A percentile compares a stretch with the other conserved stretches of the same genome.
These are phyloP conservation scores for Sphaerulina populicola DNA, from an alignment of 2,329 filamentous ascomycete genomes.

Conservation along the genomic window DNA sequence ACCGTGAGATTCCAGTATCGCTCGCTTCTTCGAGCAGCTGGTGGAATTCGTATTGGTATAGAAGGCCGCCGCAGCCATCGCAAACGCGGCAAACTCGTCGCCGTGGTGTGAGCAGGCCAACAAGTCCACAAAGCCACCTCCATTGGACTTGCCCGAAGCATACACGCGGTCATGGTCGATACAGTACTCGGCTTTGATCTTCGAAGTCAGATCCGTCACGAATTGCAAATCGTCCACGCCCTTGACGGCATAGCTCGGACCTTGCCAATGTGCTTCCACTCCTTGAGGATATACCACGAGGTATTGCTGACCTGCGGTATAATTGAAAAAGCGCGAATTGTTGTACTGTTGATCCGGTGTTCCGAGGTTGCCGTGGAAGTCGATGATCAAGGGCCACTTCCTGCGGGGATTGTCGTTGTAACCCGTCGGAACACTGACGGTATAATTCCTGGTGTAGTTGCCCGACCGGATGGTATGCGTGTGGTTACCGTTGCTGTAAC, in stretches of 20 bases:
- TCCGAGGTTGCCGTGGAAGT: slow-evolving; percentile 40
- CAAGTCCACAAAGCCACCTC: slow-evolving; percentile 42
- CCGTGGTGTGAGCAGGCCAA: slow-evolving; percentile 41
- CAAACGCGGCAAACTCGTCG: slow-evolving; percentile 44
- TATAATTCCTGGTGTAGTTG: slow-evolving; percentile 20
- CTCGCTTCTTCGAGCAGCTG: slow-evolving; percentile 29
- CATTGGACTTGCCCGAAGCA: slow-evolving; percentile 48
- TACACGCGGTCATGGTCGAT: slow-evolving; percentile 41
- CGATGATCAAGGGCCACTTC: slow-evolving; percentile 37
- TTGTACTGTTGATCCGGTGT: slow-evolving; percentile 35
- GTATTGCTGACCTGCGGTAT: slow-evolving; percentile 38
- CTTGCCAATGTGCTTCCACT: slow-evolving; percentile 35
- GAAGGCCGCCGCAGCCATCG: slow-evolving; percentile 41
- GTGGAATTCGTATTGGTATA: slow-evolving; percentile 32
- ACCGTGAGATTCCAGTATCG: slow-evolving; percentile 42
- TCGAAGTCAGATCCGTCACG: slow-evolving; percentile 37
- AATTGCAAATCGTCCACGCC: slow-evolving; percentile 39
- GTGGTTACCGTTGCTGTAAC: slow-evolving; percentile 16
- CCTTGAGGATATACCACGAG: slow-evolving; percentile 44
- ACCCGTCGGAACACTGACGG: slow-evolving; percentile 21
- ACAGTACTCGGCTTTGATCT: slow-evolving; percentile 38
- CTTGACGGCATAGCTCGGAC: slow-evolving; percentile 35
- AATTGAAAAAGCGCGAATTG: slow-evolving; percentile 42
- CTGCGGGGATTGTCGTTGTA: slow-evolving; percentile 20
- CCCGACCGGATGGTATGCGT: slow-evolving; percentile 18